These are phyloP conservation scores for Kodamaea derodonti DNA, from an alignment of 1,139 yeast genomes.

Conservation along the genomic window DNA sequence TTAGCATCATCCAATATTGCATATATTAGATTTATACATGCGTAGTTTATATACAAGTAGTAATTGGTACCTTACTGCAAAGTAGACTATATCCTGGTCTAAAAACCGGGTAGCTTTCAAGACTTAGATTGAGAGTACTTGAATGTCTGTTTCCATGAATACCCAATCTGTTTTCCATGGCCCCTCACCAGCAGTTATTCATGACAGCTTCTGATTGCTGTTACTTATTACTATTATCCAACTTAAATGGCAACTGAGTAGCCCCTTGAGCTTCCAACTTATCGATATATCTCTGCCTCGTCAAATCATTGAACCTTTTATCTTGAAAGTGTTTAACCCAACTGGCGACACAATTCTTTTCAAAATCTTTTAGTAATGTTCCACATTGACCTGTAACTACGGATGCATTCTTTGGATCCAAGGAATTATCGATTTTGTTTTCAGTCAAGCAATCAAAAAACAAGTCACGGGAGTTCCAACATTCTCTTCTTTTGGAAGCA, in stretches of 20 bases:
- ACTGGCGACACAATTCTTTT: constrained; percentile 41
- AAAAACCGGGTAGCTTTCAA: no score
- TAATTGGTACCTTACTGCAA: no score
- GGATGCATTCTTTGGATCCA: constrained; percentile 33
- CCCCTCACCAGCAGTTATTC: no score
- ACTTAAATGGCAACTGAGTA: constrained; percentile 44
- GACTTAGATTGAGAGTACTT: no score
- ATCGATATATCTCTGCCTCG: constrained; percentile 38
- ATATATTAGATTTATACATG: no score
- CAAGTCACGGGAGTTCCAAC: constrained; percentile 45
- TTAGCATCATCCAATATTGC: no score
- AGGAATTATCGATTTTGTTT: constrained; percentile 42
- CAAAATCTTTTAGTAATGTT: constrained; percentile 28
- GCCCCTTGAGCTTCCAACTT: constrained; percentile 48
- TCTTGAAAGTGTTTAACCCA: constrained; percentile 48
- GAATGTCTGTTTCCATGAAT: no score
- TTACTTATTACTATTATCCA: constrained; percentile 26
- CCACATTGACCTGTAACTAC: constrained; percentile 38
- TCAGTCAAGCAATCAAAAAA: constrained; percentile 39
- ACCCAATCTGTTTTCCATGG: no score
- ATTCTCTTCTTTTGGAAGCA: constrained; percentile 34
- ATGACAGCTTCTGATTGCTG: no score
- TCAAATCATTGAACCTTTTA: constrained; percentile 41
- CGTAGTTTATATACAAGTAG: no score
- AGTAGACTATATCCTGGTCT: no score